phyloP scores from a whole-genome alignment of 768 basidiomycete genomes.

The Multifurca ochricompacta region DNA sequence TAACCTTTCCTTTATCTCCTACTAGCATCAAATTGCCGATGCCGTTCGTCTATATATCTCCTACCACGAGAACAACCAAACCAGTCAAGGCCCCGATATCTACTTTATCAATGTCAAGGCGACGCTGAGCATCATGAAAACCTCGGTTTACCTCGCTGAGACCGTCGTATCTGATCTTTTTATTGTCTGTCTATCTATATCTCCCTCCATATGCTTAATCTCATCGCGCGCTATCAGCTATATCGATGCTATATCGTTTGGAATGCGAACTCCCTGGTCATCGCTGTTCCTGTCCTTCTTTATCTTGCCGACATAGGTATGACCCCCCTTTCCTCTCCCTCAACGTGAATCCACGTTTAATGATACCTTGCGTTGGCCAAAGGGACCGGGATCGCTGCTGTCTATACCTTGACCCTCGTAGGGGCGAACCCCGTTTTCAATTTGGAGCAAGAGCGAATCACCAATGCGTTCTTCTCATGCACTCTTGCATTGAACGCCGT shows the following conservation, averaged over 20 bases:
- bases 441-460: not conserved
- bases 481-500: constrained; percentile 3
- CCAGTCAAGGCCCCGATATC: not conserved
- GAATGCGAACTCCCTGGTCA: not conserved
- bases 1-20: no score
- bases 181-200: not conserved
- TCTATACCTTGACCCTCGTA: not conserved
- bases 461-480: constrained; percentile 7
- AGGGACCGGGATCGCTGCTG: constrained; percentile 3
- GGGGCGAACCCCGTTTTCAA: not conserved
- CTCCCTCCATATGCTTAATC: no score
- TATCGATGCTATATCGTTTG: constrained; percentile 8
- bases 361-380: not conserved
- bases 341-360: no score
- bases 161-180: constrained; percentile 3
- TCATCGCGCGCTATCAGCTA: not conserved
- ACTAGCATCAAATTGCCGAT: constrained; percentile 1
- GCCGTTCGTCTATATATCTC: not conserved
- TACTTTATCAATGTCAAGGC: not conserved
- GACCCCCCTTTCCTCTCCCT: not conserved
- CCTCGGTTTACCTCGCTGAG: constrained; percentile 3
- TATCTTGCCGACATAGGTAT: constrained; percentile 3
- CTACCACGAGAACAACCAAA: not conserved
- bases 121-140: constrained; percentile 1
- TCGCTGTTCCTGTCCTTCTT: not conserved